Evolutionary conservation across 2,329 filamentous ascomycete species (phyloP), one percentile per base, ranked within the genome.

Genomic region (Magnaporthiopsis rhizophila): DNA sequence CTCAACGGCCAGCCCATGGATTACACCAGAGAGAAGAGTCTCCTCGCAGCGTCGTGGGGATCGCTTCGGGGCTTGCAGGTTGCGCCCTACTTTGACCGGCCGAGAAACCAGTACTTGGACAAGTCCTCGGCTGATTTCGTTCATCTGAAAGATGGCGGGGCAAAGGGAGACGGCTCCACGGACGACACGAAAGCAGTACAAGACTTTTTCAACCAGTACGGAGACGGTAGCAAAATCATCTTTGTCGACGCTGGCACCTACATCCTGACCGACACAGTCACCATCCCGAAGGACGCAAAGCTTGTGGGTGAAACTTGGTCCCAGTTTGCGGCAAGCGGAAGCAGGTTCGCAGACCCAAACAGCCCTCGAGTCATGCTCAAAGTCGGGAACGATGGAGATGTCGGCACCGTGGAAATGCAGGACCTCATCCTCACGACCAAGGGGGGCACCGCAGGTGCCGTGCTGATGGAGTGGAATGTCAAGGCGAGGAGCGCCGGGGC

Each of bases 391-490:
- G 75, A 76, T 30, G 86, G 86, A 58, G 82, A 88, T 64, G 76
- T 76, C 61, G 88, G 88, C 62, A 76, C 77, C 15, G 86, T 90
- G 45, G 88, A 91, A 73, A 87, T 90, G 68, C 84, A 81, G 60
- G 89, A 91, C 71, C 72, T 89, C 53, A 81, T 90, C 66, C 83
- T 91, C 68, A 81, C 70, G 12, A 65, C 63, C 5, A 57, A 62
- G 0, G 69, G 68, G 82, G 69, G 86, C 4, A 84, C 85, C 26
- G 83, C 88, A 0, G 89, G 89, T 65, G 87, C 85, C 2, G 85
- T 90, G 66, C 78, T 91, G 69, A 81, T 91, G 71, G 81, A 91
- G 71, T 91, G 88, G 88, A 91, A 91, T 72, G 77, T 91, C 56
- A 80, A 80, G 24, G 82, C 81, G 28, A 70, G 76, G 69, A 77